These are phyloP conservation scores for Daedaleopsis sinensis DNA, from an alignment of 768 basidiomycete genomes.

Conservation along the genomic window DNA sequence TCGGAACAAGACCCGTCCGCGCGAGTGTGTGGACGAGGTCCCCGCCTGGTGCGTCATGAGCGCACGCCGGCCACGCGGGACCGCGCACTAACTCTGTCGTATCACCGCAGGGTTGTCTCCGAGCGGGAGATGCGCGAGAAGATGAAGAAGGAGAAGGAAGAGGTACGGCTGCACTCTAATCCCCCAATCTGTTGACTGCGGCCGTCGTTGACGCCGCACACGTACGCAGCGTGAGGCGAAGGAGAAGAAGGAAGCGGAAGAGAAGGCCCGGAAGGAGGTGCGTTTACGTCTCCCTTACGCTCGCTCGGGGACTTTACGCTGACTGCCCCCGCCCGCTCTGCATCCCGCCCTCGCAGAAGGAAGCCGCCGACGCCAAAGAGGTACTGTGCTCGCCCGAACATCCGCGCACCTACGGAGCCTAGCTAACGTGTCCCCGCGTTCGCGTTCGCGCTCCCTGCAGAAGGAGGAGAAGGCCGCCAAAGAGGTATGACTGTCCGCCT, in stretches of 20 bases:
- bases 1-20: conserved; percentile 89
- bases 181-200: neutral
- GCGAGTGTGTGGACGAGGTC: conserved; percentile 82
- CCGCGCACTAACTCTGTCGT: conserved; percentile 3
- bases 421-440: neutral
- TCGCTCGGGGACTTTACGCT: neutral
- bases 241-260: conserved; percentile 78
- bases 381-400: conserved; percentile 7
- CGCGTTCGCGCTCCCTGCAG: conserved; percentile 6
- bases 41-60: conserved; percentile 57
- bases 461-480: conserved; percentile 24
- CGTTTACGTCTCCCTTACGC: conserved; percentile 1
- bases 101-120: conserved; percentile 60
- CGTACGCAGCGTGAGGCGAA: conserved; percentile 69
- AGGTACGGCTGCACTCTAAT: conserved; percentile 35
- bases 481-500: conserved; percentile 22
- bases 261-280: conserved; percentile 56
- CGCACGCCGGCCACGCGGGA: neutral
- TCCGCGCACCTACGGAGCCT: neutral
- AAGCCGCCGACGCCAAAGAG: conserved; percentile 47
- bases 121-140: conserved; percentile 86
- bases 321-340: conserved; percentile 12
- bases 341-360: conserved; percentile 35
- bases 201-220: neutral
- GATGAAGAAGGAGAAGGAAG: conserved; percentile 78